Evolutionary conservation across 164 flowering plant genomes (phyloP).

Genomic region (Vitis cinerea): DNA sequence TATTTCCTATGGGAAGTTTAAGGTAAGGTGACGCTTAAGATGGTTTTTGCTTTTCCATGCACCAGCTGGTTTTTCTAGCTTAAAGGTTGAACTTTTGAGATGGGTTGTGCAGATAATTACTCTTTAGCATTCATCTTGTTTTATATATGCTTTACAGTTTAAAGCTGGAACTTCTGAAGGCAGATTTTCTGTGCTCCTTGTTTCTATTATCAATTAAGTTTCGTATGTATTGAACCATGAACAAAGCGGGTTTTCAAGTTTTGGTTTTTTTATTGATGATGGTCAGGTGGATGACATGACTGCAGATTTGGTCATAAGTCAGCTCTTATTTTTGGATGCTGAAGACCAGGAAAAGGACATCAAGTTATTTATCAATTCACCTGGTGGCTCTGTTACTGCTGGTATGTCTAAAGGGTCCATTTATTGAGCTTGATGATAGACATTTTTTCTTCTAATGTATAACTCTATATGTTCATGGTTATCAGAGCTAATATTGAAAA

Average conservation of each 20-base stretch:
- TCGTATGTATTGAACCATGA: no score
- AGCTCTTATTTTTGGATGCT: slow-evolving; percentile 85
- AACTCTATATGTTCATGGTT: neutral
- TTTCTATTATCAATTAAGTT: no score
- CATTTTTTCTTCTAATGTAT: neutral
- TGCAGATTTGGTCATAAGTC: slow-evolving; percentile 84
- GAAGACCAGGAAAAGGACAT: slow-evolving; percentile 81
- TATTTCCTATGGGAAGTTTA: neutral
- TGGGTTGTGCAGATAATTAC: neutral
- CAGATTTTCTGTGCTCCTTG: no score
- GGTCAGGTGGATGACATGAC: slow-evolving; percentile 75
- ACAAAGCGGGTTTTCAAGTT: no score
- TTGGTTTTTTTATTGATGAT: slow-evolving; percentile 9
- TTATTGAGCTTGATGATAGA: neutral
- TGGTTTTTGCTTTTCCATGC: neutral
- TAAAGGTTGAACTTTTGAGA: neutral
- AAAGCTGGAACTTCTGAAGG: no score
- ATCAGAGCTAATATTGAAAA: no score
- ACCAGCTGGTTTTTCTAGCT: neutral
- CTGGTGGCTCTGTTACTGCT: slow-evolving; percentile 91
- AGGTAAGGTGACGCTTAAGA: no score
- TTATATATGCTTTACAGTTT: neutral
- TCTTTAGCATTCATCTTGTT: neutral
- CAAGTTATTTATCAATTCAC: slow-evolving; percentile 80
- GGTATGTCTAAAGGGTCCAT: slow-evolving; percentile 40